A percentile compares a stretch with the other conserved stretches of the same genome.
These are phyloP conservation scores for Stentor roeselii DNA, from an alignment of 73 alveolate genomes.

Conservation along the genomic window DNA sequence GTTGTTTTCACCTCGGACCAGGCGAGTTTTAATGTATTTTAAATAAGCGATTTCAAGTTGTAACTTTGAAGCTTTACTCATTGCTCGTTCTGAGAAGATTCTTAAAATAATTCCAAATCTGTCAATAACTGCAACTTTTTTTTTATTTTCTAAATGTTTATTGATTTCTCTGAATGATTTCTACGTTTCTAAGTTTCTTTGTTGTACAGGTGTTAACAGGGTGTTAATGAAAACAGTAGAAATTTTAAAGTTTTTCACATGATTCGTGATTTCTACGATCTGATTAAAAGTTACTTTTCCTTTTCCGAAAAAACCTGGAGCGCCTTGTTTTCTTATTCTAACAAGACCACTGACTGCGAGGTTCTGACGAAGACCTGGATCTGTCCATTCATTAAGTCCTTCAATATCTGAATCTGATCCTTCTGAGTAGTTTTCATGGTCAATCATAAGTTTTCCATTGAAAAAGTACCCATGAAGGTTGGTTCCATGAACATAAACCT, in stretches of 20 bases:
- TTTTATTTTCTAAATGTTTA: constrained; percentile 35
- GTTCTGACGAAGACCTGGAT: constrained; percentile 50
- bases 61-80: constrained; percentile 53
- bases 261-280: constrained; percentile 52
- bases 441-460: constrained; percentile 38
- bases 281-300: constrained; percentile 57
- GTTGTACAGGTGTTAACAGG: constrained; percentile 62
- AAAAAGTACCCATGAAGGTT: constrained; percentile 54
- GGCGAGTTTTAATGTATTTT: constrained; percentile 67
- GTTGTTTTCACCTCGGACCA: constrained; percentile 72
- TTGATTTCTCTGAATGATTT: constrained; percentile 30
- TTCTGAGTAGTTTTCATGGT: constrained; percentile 13
- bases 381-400: constrained; percentile 77
- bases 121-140: constrained; percentile 69
- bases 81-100: constrained; percentile 84
- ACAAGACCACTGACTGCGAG: constrained; percentile 70
- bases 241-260: constrained; percentile 49
- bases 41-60: constrained; percentile 78
- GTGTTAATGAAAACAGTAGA: constrained; percentile 71
- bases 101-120: constrained; percentile 75
- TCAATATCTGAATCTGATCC: constrained; percentile 46
- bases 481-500: constrained; percentile 45
- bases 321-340: constrained; percentile 51
- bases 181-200: constrained; percentile 75
- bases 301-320: constrained; percentile 61